Evolutionary conservation across 2,329 filamentous ascomycete genomes (phyloP), one percentile per base, ranked within the genome.

Genomic region (Colletotrichum sp.): DNA sequence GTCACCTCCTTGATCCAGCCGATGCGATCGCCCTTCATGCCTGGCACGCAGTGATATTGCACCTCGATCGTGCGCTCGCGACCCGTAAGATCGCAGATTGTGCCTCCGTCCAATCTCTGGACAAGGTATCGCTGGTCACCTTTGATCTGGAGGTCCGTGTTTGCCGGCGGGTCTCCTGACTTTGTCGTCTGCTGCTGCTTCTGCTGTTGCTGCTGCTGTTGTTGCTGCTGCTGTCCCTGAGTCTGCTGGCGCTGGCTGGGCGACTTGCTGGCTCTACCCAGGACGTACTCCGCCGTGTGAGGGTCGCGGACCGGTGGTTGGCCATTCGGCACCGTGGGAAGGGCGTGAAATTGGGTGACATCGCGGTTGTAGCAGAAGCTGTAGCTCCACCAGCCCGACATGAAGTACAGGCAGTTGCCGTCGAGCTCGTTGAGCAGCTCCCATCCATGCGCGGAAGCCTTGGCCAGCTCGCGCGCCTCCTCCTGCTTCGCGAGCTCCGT

Each of bases 341-440:
- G 86, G 60, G 95, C 95, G 83, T 98, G 96, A 85, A 98, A 98
- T 84, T 98, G 96, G 81, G 95, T 94, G 77, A 98, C 93, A 78
- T 96, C 92, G 77, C 93, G 90, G 82, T 95, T 95, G 86, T 98
- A 97, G 88, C 96, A 98, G 84, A 98, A 98, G 80, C 93, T 94
- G 85, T 98, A 98, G 82, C 94, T 97, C 96, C 96, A 98, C 96
- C 96, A 98, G 0, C 96, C 96, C 1, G 93, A 94, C 78, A 96
- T 87, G 78, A 89, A 92, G 86, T 96, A 98, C 78, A 98, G 91
- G 84, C 96, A 98, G 67, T 91, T 90, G 5, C 93, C 94, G 69
- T 96, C 91, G 84, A 98, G 93, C 30, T 93, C 92, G 78, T 91
- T 90, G 67, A 98, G 87, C 26, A 98, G 89, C 81, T 97, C 94